Conservation (phyloP, 2,329 filamentous ascomycete species). For the Calonectria montana region DNA sequence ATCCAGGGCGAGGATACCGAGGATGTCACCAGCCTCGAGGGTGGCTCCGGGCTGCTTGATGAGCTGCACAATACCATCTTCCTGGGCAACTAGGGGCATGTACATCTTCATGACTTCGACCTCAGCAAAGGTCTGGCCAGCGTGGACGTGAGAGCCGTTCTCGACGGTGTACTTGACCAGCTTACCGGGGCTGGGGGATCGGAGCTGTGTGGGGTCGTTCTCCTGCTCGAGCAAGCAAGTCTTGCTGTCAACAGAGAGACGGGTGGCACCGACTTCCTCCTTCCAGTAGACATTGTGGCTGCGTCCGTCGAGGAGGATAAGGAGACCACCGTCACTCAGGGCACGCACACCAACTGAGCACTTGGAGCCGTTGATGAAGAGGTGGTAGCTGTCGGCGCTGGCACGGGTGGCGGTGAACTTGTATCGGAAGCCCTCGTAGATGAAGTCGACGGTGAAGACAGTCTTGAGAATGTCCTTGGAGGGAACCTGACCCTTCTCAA, state of each 20-base stretch:
- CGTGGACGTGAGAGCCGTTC: conserved; percentile 91
- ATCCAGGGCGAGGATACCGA: conserved; percentile 96
- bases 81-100: conserved; percentile 95
- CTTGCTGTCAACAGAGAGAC: conserved; percentile 96
- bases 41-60: conserved; percentile 99
- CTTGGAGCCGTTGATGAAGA: conserved; percentile 99
- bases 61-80: conserved; percentile 95
- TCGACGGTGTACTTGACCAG: conserved; percentile 98
- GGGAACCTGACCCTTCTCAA: conserved; percentile 97
- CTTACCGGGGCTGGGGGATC: conserved; percentile 95
- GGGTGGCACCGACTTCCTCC: conserved; percentile 95
- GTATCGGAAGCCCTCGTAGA: conserved; percentile 96
- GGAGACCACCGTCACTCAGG: conserved; percentile 91
- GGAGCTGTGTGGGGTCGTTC: conserved; percentile 97
- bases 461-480: conserved; percentile 98
- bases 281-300: conserved; percentile 99
- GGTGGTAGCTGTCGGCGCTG: conserved; percentile 91
- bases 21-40: conserved; percentile 95
- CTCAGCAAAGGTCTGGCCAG: conserved; percentile 93
- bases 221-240: conserved; percentile 98
- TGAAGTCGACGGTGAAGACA: conserved; percentile 97
- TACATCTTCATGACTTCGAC: conserved; percentile 99
- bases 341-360: conserved; percentile 93
- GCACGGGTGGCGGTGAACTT: conserved; percentile 98
- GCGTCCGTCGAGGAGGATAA: conserved; percentile 89